These are phyloP conservation scores for Pleurotus cornucopiae DNA, from an alignment of 768 basidiomycete genomes.

Conservation along the genomic window DNA sequence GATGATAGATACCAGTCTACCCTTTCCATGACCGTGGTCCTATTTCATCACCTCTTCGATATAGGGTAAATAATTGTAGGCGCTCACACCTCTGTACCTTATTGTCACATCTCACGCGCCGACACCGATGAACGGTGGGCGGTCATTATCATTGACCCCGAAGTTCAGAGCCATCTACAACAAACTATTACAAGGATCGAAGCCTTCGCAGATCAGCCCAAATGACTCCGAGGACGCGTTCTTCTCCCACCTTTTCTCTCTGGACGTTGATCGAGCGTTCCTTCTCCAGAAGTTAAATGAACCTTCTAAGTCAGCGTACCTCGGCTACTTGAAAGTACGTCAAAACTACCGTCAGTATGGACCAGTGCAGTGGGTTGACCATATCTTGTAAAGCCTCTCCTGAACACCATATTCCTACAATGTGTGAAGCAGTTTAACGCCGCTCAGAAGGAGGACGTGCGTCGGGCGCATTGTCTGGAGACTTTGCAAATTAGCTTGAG, in stretches of 20 bases:
- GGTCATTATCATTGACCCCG: conserved; percentile 26
- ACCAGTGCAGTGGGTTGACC: too few relatives aligned
- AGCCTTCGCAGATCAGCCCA: conserved; percentile 39
- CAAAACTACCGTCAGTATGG: conserved; percentile 3
- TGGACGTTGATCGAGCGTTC: conserved; percentile 48
- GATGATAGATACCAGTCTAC: conserved; percentile 13
- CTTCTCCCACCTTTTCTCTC: conserved; percentile 48
- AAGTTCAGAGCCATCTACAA: conserved; percentile 43
- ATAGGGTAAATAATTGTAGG: not conserved
- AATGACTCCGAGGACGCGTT: conserved; percentile 40
- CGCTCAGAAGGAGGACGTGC: conserved; percentile 28
- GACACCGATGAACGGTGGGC: not conserved
- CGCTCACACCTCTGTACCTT: not conserved
- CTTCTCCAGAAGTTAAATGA: conserved; percentile 34
- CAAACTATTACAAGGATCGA: conserved; percentile 48
- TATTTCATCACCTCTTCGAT: not conserved
- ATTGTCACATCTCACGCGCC: not conserved
- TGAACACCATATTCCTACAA: conserved; percentile 43
- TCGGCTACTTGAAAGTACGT: conserved; percentile 48
- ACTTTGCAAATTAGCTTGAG: conserved; percentile 45
- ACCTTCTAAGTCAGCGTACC: conserved; percentile 44
- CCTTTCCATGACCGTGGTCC: not conserved
- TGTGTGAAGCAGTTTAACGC: conserved; percentile 38
- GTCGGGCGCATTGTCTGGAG: conserved; percentile 43
- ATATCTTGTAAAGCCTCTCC: conserved; percentile 34